phyloP scores from a whole-genome alignment of 2,329 filamentous ascomycete species.

The Ceratocystis huliohia region DNA sequence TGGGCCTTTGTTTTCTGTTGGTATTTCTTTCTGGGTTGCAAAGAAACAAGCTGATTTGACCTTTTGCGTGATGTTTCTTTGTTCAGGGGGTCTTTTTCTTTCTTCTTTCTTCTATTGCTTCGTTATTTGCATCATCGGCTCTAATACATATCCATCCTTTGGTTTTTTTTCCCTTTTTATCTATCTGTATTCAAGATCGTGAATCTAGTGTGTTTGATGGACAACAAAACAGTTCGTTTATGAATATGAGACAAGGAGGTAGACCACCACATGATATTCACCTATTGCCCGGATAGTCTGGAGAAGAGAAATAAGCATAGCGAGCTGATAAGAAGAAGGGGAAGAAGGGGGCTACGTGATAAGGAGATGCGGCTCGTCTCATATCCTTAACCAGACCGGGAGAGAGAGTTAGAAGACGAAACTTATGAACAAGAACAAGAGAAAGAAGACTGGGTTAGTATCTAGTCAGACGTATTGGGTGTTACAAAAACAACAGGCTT shows the following conservation, averaged over 20 bases:
- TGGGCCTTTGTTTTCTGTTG: slow-evolving; percentile 1
- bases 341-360: neutral
- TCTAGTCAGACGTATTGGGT: too few relatives aligned
- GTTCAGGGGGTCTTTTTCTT: neutral
- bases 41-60: neutral
- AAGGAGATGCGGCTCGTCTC: neutral
- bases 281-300: slow-evolving; percentile 8
- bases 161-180: neutral
- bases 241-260: neutral
- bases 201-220: neutral
- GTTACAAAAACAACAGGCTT: too few relatives aligned
- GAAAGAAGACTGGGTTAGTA: too few relatives aligned
- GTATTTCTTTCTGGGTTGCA: neutral
- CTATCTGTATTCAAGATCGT: neutral
- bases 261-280: slow-evolving; percentile 5
- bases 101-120: neutral
- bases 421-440: too few relatives aligned
- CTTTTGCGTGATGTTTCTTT: neutral
- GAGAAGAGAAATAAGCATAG: neutral
- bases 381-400: neutral
- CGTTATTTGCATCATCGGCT: neutral
- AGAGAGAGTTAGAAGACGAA: neutral
- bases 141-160: neutral
- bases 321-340: neutral
- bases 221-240: neutral